Evolutionary conservation across 768 basidiomycete species (phyloP).

Genomic region (Gloeopeniophorella convolvens): DNA sequence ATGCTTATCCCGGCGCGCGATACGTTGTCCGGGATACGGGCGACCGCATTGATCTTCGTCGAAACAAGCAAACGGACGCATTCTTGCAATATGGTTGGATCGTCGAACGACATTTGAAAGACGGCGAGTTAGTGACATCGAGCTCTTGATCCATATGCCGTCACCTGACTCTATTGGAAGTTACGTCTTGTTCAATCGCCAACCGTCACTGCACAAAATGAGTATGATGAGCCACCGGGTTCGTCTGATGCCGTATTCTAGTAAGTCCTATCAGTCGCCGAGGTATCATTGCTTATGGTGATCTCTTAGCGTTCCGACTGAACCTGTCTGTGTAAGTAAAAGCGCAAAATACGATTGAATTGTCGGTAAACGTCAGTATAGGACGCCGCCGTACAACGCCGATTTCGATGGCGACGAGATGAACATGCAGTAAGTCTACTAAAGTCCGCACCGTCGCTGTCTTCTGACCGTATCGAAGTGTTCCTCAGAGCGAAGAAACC

Average conservation of each 20-base stretch:
- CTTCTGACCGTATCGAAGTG: constrained; percentile 38
- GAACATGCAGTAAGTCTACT: constrained; percentile 96
- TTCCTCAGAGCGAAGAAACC: constrained; percentile 98
- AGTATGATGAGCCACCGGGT: constrained; percentile 99
- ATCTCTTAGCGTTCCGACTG: constrained; percentile 76
- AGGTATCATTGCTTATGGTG: constrained; percentile 18
- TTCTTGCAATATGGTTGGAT: constrained; percentile 98
- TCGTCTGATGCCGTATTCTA: constrained; percentile 96
- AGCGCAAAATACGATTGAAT: constrained; percentile 22
- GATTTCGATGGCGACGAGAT: constrained; percentile 99
- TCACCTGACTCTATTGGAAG: constrained; percentile 32
- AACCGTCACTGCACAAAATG: constrained; percentile 99
- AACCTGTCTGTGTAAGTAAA: constrained; percentile 90
- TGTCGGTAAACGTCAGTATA: constrained; percentile 30
- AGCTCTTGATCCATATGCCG: neutral
- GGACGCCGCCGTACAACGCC: constrained; percentile 97
- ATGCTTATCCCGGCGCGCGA: constrained; percentile 90
- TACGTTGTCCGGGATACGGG: constrained; percentile 97
- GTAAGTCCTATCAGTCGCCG: constrained; percentile 41
- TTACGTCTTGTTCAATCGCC: constrained; percentile 94
- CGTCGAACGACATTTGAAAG: constrained; percentile 94
- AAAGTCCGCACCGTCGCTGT: neutral
- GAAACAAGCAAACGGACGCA: constrained; percentile 93
- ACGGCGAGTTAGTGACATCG: constrained; percentile 82
- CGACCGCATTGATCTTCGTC: constrained; percentile 92